phyloP scores from a whole-genome alignment of 208 protist species.

The Vickermania ingenoplastis region DNA sequence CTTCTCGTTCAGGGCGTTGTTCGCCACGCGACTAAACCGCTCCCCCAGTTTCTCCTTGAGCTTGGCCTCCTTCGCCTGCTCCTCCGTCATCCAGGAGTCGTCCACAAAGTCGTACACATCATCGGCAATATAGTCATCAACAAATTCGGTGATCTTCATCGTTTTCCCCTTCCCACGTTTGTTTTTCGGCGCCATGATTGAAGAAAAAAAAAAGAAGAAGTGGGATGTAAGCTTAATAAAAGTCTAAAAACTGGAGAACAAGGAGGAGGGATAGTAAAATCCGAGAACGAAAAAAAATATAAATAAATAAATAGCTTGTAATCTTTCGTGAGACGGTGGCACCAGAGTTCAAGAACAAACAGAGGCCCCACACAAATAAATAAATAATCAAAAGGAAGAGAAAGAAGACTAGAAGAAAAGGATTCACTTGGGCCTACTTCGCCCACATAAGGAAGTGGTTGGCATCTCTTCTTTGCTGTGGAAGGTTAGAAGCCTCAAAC shows the following conservation, averaged over 20 bases:
- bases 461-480: too few relatives aligned
- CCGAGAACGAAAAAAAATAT: constrained; percentile 2
- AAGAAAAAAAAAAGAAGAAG: neutral
- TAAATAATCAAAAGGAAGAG: constrained; percentile 1
- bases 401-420: constrained; percentile 7
- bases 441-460: too few relatives aligned
- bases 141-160: constrained; percentile 72
- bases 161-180: constrained; percentile 70
- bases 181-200: constrained; percentile 51
- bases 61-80: constrained; percentile 38
- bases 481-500: too few relatives aligned
- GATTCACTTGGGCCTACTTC: too few relatives aligned
- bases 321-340: neutral
- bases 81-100: constrained; percentile 43
- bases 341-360: neutral
- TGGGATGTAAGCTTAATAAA: neutral
- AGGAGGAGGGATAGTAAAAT: neutral
- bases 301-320: neutral
- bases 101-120: constrained; percentile 70
- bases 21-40: constrained; percentile 52
- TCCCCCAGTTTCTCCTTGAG: constrained; percentile 48
- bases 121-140: constrained; percentile 69
- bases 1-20: constrained; percentile 37
- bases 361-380: constrained; percentile 1
- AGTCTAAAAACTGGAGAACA: neutral